Conservation (phyloP, 1,284 basidiomycete species). For the Ustilago crameri region DNA sequence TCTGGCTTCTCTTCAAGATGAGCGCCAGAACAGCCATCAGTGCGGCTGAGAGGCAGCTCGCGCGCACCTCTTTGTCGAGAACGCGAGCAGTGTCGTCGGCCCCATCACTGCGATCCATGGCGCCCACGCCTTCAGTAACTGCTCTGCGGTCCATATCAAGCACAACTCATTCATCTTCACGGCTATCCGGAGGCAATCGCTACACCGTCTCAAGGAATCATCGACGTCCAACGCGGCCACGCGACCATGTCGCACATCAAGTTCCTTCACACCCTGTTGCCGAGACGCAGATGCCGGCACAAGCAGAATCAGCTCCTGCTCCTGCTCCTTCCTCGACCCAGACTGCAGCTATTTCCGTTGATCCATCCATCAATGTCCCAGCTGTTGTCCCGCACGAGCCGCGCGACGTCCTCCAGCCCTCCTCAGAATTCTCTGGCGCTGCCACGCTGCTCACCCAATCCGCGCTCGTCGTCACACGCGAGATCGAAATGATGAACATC, state of each 20-base stretch:
- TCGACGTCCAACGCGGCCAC: conserved; percentile 4
- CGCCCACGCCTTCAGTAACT: background rate
- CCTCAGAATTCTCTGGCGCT: conserved; percentile 18
- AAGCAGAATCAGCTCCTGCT: background rate
- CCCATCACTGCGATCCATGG: conserved; percentile 1
- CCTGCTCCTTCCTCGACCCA: background rate
- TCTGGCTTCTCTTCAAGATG: conserved; percentile 1
- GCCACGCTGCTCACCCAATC: conserved; percentile 44
- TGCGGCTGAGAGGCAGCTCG: conserved; percentile 11
- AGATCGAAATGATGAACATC: conserved; percentile 60
- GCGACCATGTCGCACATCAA: background rate
- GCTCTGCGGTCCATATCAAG: conserved; percentile 5
- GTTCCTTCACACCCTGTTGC: background rate
- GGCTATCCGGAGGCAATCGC: conserved; percentile 12
- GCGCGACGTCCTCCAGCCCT: conserved; percentile 33
- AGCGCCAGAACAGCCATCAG: conserved; percentile 12
- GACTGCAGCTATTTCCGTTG: conserved; percentile 2
- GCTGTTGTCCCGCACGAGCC: conserved; percentile 37
- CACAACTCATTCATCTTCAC: background rate
- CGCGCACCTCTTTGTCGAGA: background rate
- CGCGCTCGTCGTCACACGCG: conserved; percentile 53
- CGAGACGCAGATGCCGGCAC: background rate
- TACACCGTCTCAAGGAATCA: conserved; percentile 14
- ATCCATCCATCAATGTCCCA: conserved; percentile 28
- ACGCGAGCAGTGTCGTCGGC: background rate